phyloP scores from a whole-genome alignment of 2,329 filamentous ascomycete species.

The Cadophora malorum region DNA sequence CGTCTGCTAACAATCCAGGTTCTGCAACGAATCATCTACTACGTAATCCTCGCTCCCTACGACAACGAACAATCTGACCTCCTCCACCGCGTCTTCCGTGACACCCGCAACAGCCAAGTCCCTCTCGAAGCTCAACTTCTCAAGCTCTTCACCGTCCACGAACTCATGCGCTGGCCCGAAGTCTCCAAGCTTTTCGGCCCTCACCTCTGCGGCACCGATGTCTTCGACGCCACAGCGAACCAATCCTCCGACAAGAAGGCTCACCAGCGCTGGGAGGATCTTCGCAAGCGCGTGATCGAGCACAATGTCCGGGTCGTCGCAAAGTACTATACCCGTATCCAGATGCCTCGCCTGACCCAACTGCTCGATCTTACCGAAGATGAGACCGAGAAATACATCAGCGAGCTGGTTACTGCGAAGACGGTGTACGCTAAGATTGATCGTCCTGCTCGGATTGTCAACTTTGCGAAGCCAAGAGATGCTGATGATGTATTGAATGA shows the following conservation, averaged over 20 bases:
- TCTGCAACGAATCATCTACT: slow-evolving; percentile 95
- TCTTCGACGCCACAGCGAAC: slow-evolving; percentile 75
- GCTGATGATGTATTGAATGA: slow-evolving; percentile 97
- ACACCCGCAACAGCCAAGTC: slow-evolving; percentile 80
- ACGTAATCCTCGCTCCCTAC: slow-evolving; percentile 93
- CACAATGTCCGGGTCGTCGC: slow-evolving; percentile 98
- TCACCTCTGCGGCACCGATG: slow-evolving; percentile 86
- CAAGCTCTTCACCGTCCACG: slow-evolving; percentile 92
- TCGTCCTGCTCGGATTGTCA: slow-evolving; percentile 88
- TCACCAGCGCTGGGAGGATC: slow-evolving; percentile 86
- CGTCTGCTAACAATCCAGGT: slow-evolving; percentile 60
- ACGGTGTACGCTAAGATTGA: slow-evolving; percentile 99
- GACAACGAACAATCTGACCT: slow-evolving; percentile 99
- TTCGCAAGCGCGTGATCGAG: slow-evolving; percentile 98
- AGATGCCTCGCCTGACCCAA: slow-evolving; percentile 87
- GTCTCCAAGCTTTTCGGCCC: slow-evolving; percentile 88
- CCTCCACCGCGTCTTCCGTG: slow-evolving; percentile 88
- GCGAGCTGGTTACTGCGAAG: slow-evolving; percentile 94
- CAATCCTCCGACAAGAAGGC: slow-evolving; percentile 80
- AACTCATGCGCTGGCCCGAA: slow-evolving; percentile 98
- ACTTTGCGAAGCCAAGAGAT: slow-evolving; percentile 92
- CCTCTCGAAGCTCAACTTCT: slow-evolving; percentile 83
- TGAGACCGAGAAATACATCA: slow-evolving; percentile 99
- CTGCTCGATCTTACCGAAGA: slow-evolving; percentile 91
- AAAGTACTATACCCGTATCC: slow-evolving; percentile 98